phyloP scores from a whole-genome alignment of 768 basidiomycete species.

The Daedalea quercina region DNA sequence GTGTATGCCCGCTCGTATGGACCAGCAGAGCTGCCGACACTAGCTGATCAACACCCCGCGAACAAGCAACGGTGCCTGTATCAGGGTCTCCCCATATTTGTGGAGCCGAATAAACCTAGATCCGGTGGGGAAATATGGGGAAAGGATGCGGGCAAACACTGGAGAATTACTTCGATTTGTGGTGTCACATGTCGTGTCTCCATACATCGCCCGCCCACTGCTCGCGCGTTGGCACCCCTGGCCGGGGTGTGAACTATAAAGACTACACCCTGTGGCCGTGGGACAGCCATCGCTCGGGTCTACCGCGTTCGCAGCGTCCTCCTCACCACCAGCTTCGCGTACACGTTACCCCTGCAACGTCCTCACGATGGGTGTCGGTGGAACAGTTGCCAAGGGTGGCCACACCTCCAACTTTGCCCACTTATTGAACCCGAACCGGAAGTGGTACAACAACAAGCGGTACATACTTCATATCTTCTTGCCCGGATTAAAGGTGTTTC shows the following conservation, averaged over 20 bases:
- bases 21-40: too few species aligned
- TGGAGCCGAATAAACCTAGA: not conserved
- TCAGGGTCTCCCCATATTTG: not conserved
- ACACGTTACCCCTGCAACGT: not conserved
- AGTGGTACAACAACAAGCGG: slow-evolving; percentile 76
- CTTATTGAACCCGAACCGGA: slow-evolving; percentile 57
- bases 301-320: not conserved
- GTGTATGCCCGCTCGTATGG: too few species aligned
- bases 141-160: not conserved
- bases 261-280: not conserved
- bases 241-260: not conserved
- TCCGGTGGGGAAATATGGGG: slow-evolving; percentile 5
- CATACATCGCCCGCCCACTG: not conserved
- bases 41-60: not conserved
- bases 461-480: slow-evolving; percentile 19
- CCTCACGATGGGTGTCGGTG: slow-evolving; percentile 3
- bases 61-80: not conserved
- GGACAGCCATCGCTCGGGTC: not conserved
- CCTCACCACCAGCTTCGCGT: not conserved
- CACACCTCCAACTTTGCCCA: slow-evolving; percentile 36
- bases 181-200: not conserved
- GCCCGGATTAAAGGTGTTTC: not conserved
- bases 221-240: not conserved
- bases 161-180: slow-evolving; percentile 1
- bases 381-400: slow-evolving; percentile 21